Percentiles rank a stretch among this genome's conserved stretches.
Conservation (phyloP, 108 stramenopile genomes). For the Nitzschia sp. region DNA sequence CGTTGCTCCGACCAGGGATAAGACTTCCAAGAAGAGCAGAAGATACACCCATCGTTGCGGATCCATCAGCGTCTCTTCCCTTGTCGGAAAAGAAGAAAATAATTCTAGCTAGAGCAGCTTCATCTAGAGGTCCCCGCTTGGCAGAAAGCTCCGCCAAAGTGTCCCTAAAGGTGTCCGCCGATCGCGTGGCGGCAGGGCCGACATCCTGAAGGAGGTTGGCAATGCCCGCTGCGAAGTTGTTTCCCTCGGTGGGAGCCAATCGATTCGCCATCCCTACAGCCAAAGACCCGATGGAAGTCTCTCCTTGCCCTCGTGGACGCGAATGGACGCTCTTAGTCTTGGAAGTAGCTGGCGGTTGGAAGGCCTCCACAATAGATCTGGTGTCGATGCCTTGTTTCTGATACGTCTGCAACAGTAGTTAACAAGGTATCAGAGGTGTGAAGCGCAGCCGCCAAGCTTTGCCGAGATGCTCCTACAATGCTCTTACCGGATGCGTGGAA, state of each 20-base stretch:
- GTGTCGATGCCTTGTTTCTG: conserved; percentile 8
- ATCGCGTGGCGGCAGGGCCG: conserved; percentile 81
- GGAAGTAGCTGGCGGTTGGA: conserved; percentile 13
- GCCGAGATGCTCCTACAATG: not conserved
- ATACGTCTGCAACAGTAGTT: conserved; percentile 7
- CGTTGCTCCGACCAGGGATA: conserved; percentile 42
- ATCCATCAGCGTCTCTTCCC: conserved; percentile 33
- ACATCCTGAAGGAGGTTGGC: conserved; percentile 80
- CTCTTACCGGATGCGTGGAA: conserved; percentile 36
- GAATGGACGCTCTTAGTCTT: conserved; percentile 19
- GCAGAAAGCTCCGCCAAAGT: conserved; percentile 58
- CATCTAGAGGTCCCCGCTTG: conserved; percentile 50
- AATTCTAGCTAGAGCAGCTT: conserved; percentile 74
- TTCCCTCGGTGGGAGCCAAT: conserved; percentile 35
- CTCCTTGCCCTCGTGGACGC: conserved; percentile 2
- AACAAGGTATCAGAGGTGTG: not conserved
- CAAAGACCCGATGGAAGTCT: conserved; percentile 26
- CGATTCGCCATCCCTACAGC: conserved; percentile 35
- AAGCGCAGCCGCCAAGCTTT: not conserved
- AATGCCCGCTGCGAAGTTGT: conserved; percentile 50
- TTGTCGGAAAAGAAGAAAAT: conserved; percentile 82
- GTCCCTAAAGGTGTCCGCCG: conserved; percentile 67
- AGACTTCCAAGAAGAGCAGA: conserved; percentile 61
- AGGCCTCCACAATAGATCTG: conserved; percentile 2
- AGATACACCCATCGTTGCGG: conserved; percentile 48